A percentile compares a stretch with the other conserved stretches of the same genome.
phyloP scores from a whole-genome alignment of 2,329 filamentous ascomycete species.

The Alternaria conjuncta region DNA sequence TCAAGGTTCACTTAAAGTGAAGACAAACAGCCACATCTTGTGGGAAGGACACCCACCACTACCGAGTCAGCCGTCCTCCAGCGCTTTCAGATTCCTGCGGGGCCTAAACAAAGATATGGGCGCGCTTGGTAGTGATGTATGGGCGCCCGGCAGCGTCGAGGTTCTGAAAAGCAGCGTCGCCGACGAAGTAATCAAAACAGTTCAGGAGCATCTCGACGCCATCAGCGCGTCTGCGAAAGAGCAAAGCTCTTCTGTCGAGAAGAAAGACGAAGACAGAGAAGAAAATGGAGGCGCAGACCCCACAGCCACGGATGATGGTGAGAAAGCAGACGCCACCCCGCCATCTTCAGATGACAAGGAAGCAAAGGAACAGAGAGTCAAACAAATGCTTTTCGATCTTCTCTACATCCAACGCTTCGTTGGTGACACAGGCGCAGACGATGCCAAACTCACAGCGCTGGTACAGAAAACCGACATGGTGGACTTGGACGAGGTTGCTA shows the following conservation, averaged over 20 bases:
- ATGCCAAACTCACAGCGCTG: slow-evolving; percentile 5
- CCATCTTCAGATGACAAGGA: slow-evolving; percentile 18
- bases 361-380: slow-evolving; percentile 33
- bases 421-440: background rate
- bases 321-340: slow-evolving; percentile 13
- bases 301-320: background rate
- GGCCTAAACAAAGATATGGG: slow-evolving; percentile 72
- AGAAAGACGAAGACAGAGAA: slow-evolving; percentile 2
- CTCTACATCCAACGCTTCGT: slow-evolving; percentile 51
- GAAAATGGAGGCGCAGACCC: background rate
- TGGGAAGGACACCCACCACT: slow-evolving; percentile 82
- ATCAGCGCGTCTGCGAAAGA: slow-evolving; percentile 5
- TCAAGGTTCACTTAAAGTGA: slow-evolving; percentile 51
- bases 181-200: slow-evolving; percentile 54
- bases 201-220: slow-evolving; percentile 45
- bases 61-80: slow-evolving; percentile 79
- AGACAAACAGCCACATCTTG: slow-evolving; percentile 68
- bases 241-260: slow-evolving; percentile 13
- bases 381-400: slow-evolving; percentile 53
- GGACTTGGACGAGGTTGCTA: slow-evolving; percentile 56
- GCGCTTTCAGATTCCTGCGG: slow-evolving; percentile 74
- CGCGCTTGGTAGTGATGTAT: slow-evolving; percentile 75
- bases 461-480: slow-evolving; percentile 50
- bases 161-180: slow-evolving; percentile 67
- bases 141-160: slow-evolving; percentile 72